These are phyloP conservation scores for Parathielavia hyrcaniae DNA, from an alignment of 495 filamentous ascomycete genomes.

Conservation along the genomic window DNA sequence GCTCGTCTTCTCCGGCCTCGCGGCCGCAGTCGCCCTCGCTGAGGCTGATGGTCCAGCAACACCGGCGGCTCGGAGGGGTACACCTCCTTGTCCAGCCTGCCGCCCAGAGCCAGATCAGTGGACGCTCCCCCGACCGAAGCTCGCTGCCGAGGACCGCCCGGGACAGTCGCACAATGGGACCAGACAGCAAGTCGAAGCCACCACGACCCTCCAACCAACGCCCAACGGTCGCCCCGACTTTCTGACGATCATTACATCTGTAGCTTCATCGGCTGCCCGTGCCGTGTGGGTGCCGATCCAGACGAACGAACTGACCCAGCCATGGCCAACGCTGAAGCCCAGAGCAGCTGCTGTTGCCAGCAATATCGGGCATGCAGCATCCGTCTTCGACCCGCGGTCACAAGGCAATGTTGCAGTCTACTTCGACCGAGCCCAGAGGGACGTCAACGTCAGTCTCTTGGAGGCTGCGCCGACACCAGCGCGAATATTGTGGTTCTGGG, in stretches of 20 bases:
- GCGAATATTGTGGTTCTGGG: constrained; percentile 23
- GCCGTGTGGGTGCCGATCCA: neutral
- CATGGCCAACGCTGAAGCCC: neutral
- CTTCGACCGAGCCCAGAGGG: constrained; percentile 13
- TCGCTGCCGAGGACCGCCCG: neutral
- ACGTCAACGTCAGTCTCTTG: constrained; percentile 2
- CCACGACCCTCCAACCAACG: neutral
- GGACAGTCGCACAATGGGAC: neutral
- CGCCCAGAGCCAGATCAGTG: neutral
- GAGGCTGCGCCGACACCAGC: constrained; percentile 20
- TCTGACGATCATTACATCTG: neutral
- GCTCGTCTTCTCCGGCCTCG: constrained; percentile 9
- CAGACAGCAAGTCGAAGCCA: neutral
- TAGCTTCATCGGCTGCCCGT: neutral
- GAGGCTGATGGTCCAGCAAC: neutral
- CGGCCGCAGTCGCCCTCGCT: constrained; percentile 4
- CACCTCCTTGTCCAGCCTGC: neutral
- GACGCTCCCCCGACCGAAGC: neutral
- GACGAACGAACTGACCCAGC: neutral
- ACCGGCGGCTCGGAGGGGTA: neutral
- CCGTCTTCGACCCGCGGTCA: constrained; percentile 16
- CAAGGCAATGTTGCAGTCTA: constrained; percentile 15
- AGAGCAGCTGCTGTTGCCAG: neutral
- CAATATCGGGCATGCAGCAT: neutral
- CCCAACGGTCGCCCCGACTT: neutral